Evolutionary conservation across 1,284 basidiomycete species (phyloP), one percentile per base, ranked within the genome.

Genomic region (Sporisorium exsertum): DNA sequence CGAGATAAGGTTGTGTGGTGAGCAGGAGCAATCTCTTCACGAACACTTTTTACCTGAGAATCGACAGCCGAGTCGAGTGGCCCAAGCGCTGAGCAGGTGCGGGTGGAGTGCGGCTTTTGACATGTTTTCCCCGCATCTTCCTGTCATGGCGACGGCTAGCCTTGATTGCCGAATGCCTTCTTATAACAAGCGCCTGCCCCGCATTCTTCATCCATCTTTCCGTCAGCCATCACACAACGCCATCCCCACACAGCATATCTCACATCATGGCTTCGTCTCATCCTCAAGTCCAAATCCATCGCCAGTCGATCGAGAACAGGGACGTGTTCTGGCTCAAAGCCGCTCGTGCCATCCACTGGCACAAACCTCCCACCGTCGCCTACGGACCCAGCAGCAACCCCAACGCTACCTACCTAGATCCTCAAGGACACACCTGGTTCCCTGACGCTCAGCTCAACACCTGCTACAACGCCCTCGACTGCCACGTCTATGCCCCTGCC

Each of bases 301-400:
- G 47, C 4, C 80, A 81, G 51, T 78, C 76, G 16, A 56, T 81
- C 35, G 32, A 66, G 2, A 37, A 72, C 54, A 69, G 54, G 22
- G 72, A 81, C 45, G 66, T 54, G 29, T 81, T 81, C 45, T 81
- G 80, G 80, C 65, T 80, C 45, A 52, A 57, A 37, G 80, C 80
- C n/a, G 64, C 80, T 5, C 61, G 59, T 8, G 33, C 58, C 6
- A 72, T 80, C n/a, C 76, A 78, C 45, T 81, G 80, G 80, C 78
- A 80, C 69, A 68, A 73, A 47, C 69, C 65, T 8, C 80, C 78
- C 33, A 64, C 66, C 13, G 54, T 64, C 15, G 72, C 80, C 9
- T 80, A 63, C 47, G 80, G 80, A 13, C 71, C 42, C 13, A 62
- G 62, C n/a, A 53, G 56, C 45, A 71, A 72, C 58, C 42, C 26